These are phyloP conservation scores for Pyrrhoderma lamaoense DNA, from an alignment of 1,284 basidiomycete genomes.

Conservation along the genomic window DNA sequence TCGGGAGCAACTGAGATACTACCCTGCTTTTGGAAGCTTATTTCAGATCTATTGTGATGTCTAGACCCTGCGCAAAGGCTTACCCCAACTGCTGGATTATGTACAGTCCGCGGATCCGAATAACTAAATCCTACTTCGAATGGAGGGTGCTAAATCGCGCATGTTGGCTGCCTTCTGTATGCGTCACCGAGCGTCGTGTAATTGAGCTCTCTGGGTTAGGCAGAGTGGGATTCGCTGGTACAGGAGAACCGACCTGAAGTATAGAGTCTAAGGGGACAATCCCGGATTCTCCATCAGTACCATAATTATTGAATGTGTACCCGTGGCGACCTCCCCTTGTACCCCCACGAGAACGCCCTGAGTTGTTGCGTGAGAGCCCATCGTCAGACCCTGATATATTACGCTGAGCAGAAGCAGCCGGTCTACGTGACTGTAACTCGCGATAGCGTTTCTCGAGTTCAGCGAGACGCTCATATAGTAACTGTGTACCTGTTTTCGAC, in stretches of 20 bases:
- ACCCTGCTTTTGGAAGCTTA: not conserved
- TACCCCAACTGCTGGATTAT: no score
- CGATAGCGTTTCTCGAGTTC: slow-evolving; percentile 17
- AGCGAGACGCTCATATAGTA: slow-evolving; percentile 16
- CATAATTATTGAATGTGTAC: not conserved
- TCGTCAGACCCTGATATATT: not conserved
- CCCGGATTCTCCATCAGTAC: not conserved
- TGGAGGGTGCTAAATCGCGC: no score
- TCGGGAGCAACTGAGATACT: no score
- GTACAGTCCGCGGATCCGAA: no score
- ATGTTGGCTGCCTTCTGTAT: no score
- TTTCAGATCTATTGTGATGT: not conserved
- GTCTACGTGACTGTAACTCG: slow-evolving; percentile 13
- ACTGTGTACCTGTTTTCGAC: slow-evolving; percentile 12
- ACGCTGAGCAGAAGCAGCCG: not conserved
- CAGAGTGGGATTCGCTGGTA: no score
- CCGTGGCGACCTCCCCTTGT: not conserved
- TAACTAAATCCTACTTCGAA: no score
- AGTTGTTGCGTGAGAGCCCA: slow-evolving; percentile 7
- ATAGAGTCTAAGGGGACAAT: not conserved
- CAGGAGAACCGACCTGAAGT: no score
- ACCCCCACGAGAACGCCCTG: slow-evolving; percentile 1
- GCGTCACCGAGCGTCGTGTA: no score
- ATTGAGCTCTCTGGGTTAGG: no score
- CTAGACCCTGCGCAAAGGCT: no score